Conservation (phyloP, 352 stramenopile species). For the Aphanomyces astaci region DNA sequence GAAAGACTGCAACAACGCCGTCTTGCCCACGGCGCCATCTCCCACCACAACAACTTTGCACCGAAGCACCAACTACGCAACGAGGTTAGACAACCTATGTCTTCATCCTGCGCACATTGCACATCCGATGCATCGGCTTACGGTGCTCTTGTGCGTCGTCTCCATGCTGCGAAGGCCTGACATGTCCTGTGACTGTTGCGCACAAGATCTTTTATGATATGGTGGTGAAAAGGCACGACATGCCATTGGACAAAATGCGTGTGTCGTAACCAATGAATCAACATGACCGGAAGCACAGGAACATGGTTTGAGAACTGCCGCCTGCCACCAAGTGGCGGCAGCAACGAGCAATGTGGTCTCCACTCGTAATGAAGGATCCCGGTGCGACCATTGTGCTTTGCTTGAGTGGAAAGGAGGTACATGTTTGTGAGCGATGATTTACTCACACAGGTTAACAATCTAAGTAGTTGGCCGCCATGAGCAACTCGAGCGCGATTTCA, state of each 20-base stretch:
- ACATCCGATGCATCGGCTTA: slow-evolving; percentile 27
- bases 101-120: too few relatives aligned
- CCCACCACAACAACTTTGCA: slow-evolving; percentile 88
- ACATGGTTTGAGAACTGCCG: too few relatives aligned
- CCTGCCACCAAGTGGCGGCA: too few relatives aligned
- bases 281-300: too few relatives aligned
- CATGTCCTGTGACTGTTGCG: slow-evolving; percentile 30
- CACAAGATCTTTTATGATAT: neutral
- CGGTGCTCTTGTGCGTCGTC: slow-evolving; percentile 84
- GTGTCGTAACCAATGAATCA: too few relatives aligned
- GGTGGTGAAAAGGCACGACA: neutral
- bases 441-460: slow-evolving; percentile 59
- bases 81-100: too few relatives aligned
- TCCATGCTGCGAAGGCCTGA: slow-evolving; percentile 86
- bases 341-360: too few relatives aligned
- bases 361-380: too few relatives aligned
- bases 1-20: slow-evolving; percentile 84
- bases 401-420: too few relatives aligned
- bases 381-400: too few relatives aligned
- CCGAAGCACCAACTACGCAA: slow-evolving; percentile 70
- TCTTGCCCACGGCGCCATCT: slow-evolving; percentile 87
- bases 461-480: slow-evolving; percentile 98
- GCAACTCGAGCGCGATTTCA: slow-evolving; percentile 94
- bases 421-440: too few relatives aligned
- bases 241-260: neutral